phyloP scores from a whole-genome alignment of 2,329 filamentous ascomycete genomes.

The Microsporum ferrugineum region DNA sequence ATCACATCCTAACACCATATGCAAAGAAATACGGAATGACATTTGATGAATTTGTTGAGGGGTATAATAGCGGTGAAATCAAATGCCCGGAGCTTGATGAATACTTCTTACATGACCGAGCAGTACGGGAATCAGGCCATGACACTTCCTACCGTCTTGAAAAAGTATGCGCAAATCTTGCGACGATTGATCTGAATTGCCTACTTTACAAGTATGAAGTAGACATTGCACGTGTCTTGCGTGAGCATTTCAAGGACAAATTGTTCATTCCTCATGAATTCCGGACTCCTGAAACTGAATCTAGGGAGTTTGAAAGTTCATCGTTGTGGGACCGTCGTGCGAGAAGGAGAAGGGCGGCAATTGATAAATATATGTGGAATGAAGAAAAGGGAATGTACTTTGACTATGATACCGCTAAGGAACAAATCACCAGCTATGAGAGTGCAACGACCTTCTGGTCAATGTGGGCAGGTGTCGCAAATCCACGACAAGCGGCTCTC shows the following conservation, averaged over 20 bases:
- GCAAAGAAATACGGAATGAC: conserved; percentile 70
- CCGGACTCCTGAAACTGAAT: conserved; percentile 52
- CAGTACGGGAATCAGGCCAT: conserved; percentile 90
- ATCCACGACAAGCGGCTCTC: conserved; percentile 70
- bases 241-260: conserved; percentile 69
- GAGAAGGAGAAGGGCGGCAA: conserved; percentile 67
- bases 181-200: conserved; percentile 89
- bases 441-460: conserved; percentile 93
- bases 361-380: conserved; percentile 92
- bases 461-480: conserved; percentile 85
- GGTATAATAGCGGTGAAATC: conserved; percentile 70
- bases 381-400: conserved; percentile 92
- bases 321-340: conserved; percentile 83
- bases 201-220: conserved; percentile 94
- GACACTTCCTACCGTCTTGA: conserved; percentile 93
- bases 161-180: conserved; percentile 72
- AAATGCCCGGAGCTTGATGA: conserved; percentile 80
- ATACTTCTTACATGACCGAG: conserved; percentile 92
- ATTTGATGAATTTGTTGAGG: conserved; percentile 73
- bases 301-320: conserved; percentile 66
- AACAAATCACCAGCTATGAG: conserved; percentile 74
- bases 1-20: conserved; percentile 71
- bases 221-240: conserved; percentile 80
- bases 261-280: conserved; percentile 75
- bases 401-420: conserved; percentile 81